Base-by-base conservation (phyloP, 352 stramenopile genomes). In the Pythium dissotocum region DNA sequence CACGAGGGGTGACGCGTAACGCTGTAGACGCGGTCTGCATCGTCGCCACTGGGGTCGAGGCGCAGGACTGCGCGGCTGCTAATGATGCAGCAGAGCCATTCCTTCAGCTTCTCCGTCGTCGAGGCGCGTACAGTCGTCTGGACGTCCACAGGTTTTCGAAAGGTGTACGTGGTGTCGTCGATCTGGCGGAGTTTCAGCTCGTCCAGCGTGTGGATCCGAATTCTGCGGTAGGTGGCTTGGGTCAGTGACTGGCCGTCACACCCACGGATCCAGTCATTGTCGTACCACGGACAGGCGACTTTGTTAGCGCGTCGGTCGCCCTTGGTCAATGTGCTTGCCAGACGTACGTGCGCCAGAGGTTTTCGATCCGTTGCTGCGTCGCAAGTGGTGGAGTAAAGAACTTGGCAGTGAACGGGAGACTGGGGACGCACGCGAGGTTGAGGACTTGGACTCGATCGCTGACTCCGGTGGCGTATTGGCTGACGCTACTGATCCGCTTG, bases 351-450 rank as follows among this genome's bases (percentile, higher is more conserved):
- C 63, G 40, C 42, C 21, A 58, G 8, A 63, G 14, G 1, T 1
- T 5, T 6, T 69, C 63, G 3, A 62, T 26, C 1, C 12, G 6
- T 0, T 4, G 30, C 8, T 66, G 60, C 0, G 24, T 32, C 1
- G 2, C 46, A 2, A 0, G 5, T 8, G 58, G 7, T 10, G 58
- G 65, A 14, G 53, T 33, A 14, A 61, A 63, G 28, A 62, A 71
- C 14, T 55, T 33, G 7, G 52, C 55, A 0, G 67, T 69, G 21
- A 74, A 74, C 0, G 67, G 40, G 8, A 65, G 6, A 28, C 33
- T 53, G 2, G 59, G 33, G 1, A 49, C 30, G 12, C 59, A 53
- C 3, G 46, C 48, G 6, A 58, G 32, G 33, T 58, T 64, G 32
- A 57, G 57, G 18, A 55, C n/a, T 4, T 33, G 12, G 14, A 64